Evolutionary conservation across 208 protist genomes (phyloP), one percentile per base, ranked within the genome.

Genomic region (Wallacemonas sp.): DNA sequence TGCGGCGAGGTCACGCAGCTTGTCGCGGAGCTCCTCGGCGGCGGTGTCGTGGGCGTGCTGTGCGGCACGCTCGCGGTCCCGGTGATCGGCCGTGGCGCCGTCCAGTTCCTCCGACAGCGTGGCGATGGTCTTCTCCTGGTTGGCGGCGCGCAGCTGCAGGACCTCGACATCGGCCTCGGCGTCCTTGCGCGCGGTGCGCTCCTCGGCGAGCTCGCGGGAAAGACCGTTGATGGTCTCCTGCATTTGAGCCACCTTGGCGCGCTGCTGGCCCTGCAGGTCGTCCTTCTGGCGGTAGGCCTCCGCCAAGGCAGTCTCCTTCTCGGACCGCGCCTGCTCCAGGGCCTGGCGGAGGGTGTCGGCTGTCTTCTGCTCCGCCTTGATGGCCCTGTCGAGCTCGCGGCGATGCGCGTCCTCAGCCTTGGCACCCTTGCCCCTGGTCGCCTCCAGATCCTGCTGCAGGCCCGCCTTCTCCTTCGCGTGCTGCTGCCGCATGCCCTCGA

Each of bases 91-190:
- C 49, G 83, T 74, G n/a, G 67, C 48, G 31, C 69, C 65, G 57
- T 94, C 88, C 26, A 89, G 57, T 62, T 89, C 81, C 28, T 45
- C 70, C 1, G 67, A 72, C 11, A 90, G 70, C 29, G 65, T 66
- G 33, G 67, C 67, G 23, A 82, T 67, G 16, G 78, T 50, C 57
- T 74, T 70, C 38, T 91, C 75, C 49, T 81, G 48, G 38, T 72
- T 81, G n/a, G 85, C 83, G 42, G 75, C 81, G 23, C 82, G 75
- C 31, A 83, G 62, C 8, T 67, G 72, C 36, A 85, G 61, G 50
- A 91, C 75, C 57, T 91, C 78, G 16, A 67, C 50, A 50, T 85
- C 77, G 33, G 82, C 76, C 74, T 94, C 82, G 18, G 68, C 63
- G 45, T 90, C 74, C 66, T 90, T 89, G 16, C 84, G 84, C 25